Base-by-base conservation (phyloP, 2,329 filamentous ascomycete species). In the Decorospora gaudefroyi region DNA sequence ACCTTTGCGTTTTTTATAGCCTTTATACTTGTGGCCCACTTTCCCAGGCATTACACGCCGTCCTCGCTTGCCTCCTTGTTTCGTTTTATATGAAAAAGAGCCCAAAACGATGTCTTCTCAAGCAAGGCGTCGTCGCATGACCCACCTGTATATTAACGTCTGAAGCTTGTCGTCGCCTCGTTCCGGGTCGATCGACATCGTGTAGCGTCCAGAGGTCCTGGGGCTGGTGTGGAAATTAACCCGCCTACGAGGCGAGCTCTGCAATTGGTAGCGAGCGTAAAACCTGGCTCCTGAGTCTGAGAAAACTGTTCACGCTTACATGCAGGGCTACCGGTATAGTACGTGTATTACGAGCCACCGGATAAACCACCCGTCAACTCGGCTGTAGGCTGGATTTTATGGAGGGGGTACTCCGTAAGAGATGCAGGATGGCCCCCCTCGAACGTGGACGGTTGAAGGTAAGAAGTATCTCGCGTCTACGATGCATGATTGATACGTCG, bases 91-190 rank as follows among this genome's bases (percentile, higher is more conserved):
- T 12, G 23, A n/a, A 31, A 19, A 13, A 16, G 6, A 21, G 6
- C 22, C 10, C 13, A 11, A 19, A 18, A 32, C 8, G 25, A 9
- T 19, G 12, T 30, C 10, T 6, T 12, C 22, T 40, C 21, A 22
- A 30, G 22, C 18, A 29, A 29, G 28, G 21, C 12, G 25, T 15
- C 16, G 29, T 46, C 46, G 37, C 38, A 36, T 52, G 49, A 46
- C 46, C 27, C 31, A 16, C 16, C 37, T 31, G 26, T 53, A 42
- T 31, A 45, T 44, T 35, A 39, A 41, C 8, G 9, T 9, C 12
- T 19, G 39, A 49, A 45, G 40, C 44, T 44, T 51, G 40, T 44
- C 18, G 33, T 44, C 29, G 37, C 28, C 25, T n/a, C 10, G 15
- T n/a, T 22, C 49, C 41, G 11, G 46, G 45, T 32, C 21, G 23